Conservation (phyloP, 441 rosid species). For the Adansonia gregorii region DNA sequence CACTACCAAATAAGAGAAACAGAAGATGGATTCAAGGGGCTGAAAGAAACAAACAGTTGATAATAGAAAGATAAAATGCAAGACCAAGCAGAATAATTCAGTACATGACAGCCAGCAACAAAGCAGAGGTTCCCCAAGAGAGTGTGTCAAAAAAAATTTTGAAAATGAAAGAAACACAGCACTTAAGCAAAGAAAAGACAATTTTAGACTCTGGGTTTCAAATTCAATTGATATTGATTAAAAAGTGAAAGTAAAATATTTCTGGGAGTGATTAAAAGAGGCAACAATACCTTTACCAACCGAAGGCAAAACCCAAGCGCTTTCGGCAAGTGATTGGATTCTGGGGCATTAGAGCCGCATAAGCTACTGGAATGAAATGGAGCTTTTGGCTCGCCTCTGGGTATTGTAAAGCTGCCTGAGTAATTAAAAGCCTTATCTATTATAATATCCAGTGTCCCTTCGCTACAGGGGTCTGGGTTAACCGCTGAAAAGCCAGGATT, state of each 20-base stretch:
- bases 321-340: background rate
- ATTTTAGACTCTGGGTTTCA: background rate
- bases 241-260: background rate
- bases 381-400: background rate
- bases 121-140: background rate
- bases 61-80: background rate
- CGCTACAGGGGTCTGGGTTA: background rate
- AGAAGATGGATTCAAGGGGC: background rate
- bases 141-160: background rate
- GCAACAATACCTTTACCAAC: constrained; percentile 29
- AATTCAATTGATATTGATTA: background rate
- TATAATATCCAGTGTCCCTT: background rate
- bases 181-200: background rate
- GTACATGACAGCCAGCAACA: background rate
- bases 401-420: background rate
- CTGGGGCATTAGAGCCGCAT: constrained; percentile 16
- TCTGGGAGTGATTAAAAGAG: background rate
- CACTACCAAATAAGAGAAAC: background rate
- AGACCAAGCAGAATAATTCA: constrained; percentile 7
- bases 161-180: background rate
- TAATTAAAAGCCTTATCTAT: constrained; percentile 33
- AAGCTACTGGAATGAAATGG: background rate
- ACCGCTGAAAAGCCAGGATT: constrained; percentile 10
- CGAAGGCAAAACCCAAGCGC: constrained; percentile 11
- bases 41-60: background rate